Base-by-base conservation (phyloP, 2,329 filamentous ascomycete genomes). In the Pezicula radicicola region DNA sequence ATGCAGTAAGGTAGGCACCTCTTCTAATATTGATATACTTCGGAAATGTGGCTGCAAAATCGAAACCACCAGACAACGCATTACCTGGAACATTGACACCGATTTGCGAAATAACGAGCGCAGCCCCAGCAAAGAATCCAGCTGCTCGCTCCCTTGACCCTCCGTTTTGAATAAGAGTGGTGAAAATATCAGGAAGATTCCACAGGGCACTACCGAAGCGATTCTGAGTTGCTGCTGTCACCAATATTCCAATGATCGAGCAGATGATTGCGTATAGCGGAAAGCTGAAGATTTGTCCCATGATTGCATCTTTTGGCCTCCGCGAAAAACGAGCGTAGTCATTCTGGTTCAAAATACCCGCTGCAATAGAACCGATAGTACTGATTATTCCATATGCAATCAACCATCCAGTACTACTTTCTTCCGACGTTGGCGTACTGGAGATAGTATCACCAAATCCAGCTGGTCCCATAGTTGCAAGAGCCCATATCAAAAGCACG, bases 21-120 rank as follows among this genome's bases (percentile, higher is more conserved):
- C 80, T 72, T 6, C 77, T 68, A 52, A 82, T 81, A 61, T 80
- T 80, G 64, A 83, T 72, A 53, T 75, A 81, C 40, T 67, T 70
- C 1, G 78, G 77, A 13, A 72, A 70, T 0, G 66, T 61, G 0
- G 68, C 69, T 0, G 71, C 63, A n/a, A 74, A 50, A 33, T 74
- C 71, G 13, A 73, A 70, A 2, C 71, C 71, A 1, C 70, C 70
- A 0, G 69, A 61, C 10, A 72, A 55, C 0, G 68, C 69, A 28
- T 73, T 73, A 0, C 68, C 68, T 1, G 67, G 63, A 0, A 72
- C 56, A 37, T 70, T 73, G 48, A 68, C 68, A 25, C 69, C 70
- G 13, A 73, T 59, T 48, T 73, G 70, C 1, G 68, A 68, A 5
- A 72, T 55, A 9, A 65, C 61, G 10, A 73, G 52, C 1, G 66